Conservation (phyloP, 2,329 filamentous ascomycete species). For the Dothiorella sarmentorum region DNA sequence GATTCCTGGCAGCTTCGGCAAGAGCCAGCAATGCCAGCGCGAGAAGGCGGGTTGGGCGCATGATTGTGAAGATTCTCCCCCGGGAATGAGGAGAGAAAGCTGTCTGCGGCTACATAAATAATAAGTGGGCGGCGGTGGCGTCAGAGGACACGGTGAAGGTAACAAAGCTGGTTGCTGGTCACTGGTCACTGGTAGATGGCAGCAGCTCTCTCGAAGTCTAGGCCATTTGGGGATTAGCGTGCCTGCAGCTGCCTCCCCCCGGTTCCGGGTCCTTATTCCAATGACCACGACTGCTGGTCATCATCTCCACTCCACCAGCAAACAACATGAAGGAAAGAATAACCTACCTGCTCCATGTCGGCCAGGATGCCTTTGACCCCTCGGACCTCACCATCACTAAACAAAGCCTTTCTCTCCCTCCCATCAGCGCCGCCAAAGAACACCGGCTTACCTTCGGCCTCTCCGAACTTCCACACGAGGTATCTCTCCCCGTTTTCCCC, state of each 20-base stretch:
- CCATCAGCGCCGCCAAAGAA: conserved; percentile 68
- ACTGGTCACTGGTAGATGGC: no score
- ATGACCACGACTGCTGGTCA: conserved; percentile 17
- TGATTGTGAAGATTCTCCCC: conserved; percentile 21
- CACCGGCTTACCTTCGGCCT: conserved; percentile 72
- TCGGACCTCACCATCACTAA: conserved; percentile 57
- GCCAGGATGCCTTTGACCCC: conserved; percentile 58
- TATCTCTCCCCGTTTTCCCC: conserved; percentile 29
- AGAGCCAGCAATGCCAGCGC: conserved; percentile 32
- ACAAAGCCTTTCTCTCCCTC: conserved; percentile 54
- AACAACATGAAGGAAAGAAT: conserved; percentile 68
- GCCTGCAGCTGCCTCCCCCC: background rate
- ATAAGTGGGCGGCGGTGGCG: conserved; percentile 7
- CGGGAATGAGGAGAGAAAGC: background rate
- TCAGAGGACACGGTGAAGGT: conserved; percentile 12
- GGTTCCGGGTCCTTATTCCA: background rate
- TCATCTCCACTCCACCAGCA: conserved; percentile 1
- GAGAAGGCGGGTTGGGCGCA: conserved; percentile 32
- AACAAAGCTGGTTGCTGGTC: no score
- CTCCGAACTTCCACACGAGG: conserved; percentile 68
- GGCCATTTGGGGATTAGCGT: background rate
- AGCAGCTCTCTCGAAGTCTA: conserved; percentile 4
- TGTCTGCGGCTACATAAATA: conserved; percentile 2
- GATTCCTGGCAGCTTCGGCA: conserved; percentile 32
- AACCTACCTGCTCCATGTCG: conserved; percentile 64